Conservation (phyloP, 1,139 yeast genomes). For the Geotrichum restrictum region DNA sequence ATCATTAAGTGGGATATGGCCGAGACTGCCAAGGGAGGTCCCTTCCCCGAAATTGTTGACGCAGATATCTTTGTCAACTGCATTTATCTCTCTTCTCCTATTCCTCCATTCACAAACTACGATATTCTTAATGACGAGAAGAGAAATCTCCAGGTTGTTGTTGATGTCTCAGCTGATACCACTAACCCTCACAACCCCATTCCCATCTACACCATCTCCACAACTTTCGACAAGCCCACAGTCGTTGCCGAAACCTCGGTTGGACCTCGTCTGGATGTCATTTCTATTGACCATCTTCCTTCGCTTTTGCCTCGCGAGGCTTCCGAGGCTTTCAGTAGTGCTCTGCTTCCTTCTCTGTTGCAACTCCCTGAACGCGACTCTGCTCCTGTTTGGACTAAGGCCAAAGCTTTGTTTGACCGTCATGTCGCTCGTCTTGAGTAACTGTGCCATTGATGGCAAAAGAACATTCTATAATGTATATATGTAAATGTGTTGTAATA, state of each 20-base stretch:
- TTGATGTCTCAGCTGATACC: constrained; percentile 97
- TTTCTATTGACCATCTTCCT: constrained; percentile 96
- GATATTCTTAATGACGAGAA: constrained; percentile 58
- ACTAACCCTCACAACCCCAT: constrained; percentile 97
- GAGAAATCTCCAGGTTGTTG: constrained; percentile 85
- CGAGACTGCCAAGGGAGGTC: constrained; percentile 96
- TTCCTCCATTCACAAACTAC: constrained; percentile 80
- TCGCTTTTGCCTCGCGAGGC: constrained; percentile 94
- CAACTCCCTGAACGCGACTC: constrained; percentile 74
- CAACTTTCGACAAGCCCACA: constrained; percentile 87
- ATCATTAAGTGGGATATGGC: constrained; percentile 93
- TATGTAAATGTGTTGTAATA: too few relatives aligned
- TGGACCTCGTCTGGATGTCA: constrained; percentile 77
- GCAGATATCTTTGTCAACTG: constrained; percentile 92
- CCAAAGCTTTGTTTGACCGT: constrained; percentile 74
- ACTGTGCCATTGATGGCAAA: not conserved
- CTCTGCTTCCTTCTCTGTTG: constrained; percentile 81
- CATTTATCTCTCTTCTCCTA: constrained; percentile 88
- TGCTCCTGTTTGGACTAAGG: constrained; percentile 89
- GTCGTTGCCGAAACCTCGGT: constrained; percentile 69
- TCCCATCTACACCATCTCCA: constrained; percentile 85
- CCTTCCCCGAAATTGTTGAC: constrained; percentile 82
- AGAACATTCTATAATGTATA: too few relatives aligned
- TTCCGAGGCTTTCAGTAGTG: constrained; percentile 81
- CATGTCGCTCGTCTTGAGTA: constrained; percentile 50